Evolutionary conservation across 768 basidiomycete species (phyloP).

Genomic region (Fomitopsis pulvina): DNA sequence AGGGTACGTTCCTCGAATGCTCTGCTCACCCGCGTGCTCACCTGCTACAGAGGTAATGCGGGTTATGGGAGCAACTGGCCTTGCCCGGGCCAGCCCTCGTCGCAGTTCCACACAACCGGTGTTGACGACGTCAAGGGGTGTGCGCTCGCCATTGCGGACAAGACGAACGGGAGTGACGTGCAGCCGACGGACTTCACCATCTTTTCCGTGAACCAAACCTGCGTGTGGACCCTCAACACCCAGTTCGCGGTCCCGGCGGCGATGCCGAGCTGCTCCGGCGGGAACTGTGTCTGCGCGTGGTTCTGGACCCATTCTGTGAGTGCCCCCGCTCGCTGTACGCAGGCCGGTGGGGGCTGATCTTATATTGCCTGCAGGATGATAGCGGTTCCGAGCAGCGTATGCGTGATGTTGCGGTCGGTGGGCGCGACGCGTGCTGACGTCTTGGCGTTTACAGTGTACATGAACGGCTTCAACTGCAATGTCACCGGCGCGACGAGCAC

Average conservation of each 20-base stretch:
- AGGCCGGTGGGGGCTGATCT: neutral
- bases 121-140: conserved; percentile 28
- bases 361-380: conserved; percentile 15
- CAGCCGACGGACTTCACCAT: conserved; percentile 36
- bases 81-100: conserved; percentile 16
- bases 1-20: conserved; percentile 12
- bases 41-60: conserved; percentile 17
- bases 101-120: conserved; percentile 25
- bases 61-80: conserved; percentile 16
- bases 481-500: conserved; percentile 25
- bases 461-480: conserved; percentile 36
- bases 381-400: conserved; percentile 31
- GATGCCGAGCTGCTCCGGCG: conserved; percentile 37
- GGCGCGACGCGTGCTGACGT: neutral
- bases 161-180: conserved; percentile 28
- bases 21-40: neutral
- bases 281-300: conserved; percentile 38
- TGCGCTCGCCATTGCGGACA: conserved; percentile 39
- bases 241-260: conserved; percentile 34
- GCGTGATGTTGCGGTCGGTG: conserved; percentile 3
- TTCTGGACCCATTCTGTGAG: conserved; percentile 32
- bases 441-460: conserved; percentile 23
- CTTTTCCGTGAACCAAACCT: conserved; percentile 37
- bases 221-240: conserved; percentile 35
- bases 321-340: neutral